Conservation (phyloP, 495 filamentous ascomycete species). For the Daldinia grandis region DNA sequence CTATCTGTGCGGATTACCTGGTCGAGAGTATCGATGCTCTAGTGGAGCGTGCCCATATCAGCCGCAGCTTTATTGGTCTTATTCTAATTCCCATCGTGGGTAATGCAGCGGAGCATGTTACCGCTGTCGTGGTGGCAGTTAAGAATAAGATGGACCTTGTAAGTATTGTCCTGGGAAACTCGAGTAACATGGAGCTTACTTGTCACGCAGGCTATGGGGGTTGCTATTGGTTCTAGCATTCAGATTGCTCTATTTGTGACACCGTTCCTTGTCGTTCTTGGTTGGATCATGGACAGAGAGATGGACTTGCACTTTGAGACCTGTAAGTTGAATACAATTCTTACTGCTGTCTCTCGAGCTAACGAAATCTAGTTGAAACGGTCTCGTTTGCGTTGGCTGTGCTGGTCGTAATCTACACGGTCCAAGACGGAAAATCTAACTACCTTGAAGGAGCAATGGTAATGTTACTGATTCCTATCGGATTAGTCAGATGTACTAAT, state of each 20-base stretch:
- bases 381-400: slow-evolving; percentile 91
- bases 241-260: slow-evolving; percentile 96
- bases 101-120: slow-evolving; percentile 97
- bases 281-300: slow-evolving; percentile 78
- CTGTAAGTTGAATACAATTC: slow-evolving; percentile 45
- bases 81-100: slow-evolving; percentile 96
- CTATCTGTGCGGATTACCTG: slow-evolving; percentile 91
- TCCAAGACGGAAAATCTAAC: slow-evolving; percentile 94
- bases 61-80: slow-evolving; percentile 95
- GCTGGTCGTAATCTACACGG: slow-evolving; percentile 89
- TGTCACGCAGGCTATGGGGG: slow-evolving; percentile 74
- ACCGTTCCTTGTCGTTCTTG: slow-evolving; percentile 87
- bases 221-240: slow-evolving; percentile 91
- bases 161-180: slow-evolving; percentile 1
- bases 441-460: slow-evolving; percentile 96
- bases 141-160: slow-evolving; percentile 96
- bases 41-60: slow-evolving; percentile 83
- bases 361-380: slow-evolving; percentile 72
- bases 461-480: slow-evolving; percentile 43
- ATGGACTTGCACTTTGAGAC: slow-evolving; percentile 94
- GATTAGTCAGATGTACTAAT: slow-evolving; percentile 16
- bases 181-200: slow-evolving; percentile 5
- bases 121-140: slow-evolving; percentile 87
- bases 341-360: slow-evolving; percentile 8
- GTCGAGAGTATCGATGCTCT: slow-evolving; percentile 92